Base-by-base conservation (phyloP, 208 protist genomes). In the Zelonia costaricensis region DNA sequence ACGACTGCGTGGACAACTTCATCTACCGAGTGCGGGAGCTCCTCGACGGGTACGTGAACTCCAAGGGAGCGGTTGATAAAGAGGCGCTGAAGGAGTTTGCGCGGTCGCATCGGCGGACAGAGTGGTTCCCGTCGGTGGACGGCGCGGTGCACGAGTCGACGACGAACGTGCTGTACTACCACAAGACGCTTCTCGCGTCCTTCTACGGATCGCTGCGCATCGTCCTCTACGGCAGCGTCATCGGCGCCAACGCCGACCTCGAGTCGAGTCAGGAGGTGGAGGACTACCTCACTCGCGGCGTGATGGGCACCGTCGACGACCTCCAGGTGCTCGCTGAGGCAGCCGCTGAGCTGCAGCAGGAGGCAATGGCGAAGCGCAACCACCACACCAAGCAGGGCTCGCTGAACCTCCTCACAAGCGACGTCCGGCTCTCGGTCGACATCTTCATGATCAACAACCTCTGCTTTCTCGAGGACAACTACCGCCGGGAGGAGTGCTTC, bases 381-480 rank as follows among this genome's bases (percentile, higher is more conserved):
- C 43, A 69, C 62, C 58, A 59, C 44, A 68, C 53, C 3, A 74
- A 61, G 58, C 38, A 56, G 3, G 69, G 47, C 53, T 77, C 64
- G 6, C 51, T 52, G 62, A 46, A 53, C 40, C 60, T 64, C 23
- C 52, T 66, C 23, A 65, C 22, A 4, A 77, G 62, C 42, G 66
- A 55, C 42, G 62, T 70, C 6, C 68, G 56, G 1, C 46, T 84
- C 20, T 90, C 74, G 0, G 38, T 64, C 4, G 68, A 86, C 23
- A 77, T 92, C 22, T 95, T 95, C 59, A 64, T 95, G 67, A 55
- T 92, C 40, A 95, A 92, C 68, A 95, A 90, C 66, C 52, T 91
- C 4, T 44, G 75, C 28, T 90, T 95, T 40, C 58, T 95, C 30
- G 58, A 73, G 23, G 81, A 91, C 23, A 88, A 76, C 58, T 95